Conservation (phyloP, 2,329 filamentous ascomycete genomes). For the Grosmannia penicillata region DNA sequence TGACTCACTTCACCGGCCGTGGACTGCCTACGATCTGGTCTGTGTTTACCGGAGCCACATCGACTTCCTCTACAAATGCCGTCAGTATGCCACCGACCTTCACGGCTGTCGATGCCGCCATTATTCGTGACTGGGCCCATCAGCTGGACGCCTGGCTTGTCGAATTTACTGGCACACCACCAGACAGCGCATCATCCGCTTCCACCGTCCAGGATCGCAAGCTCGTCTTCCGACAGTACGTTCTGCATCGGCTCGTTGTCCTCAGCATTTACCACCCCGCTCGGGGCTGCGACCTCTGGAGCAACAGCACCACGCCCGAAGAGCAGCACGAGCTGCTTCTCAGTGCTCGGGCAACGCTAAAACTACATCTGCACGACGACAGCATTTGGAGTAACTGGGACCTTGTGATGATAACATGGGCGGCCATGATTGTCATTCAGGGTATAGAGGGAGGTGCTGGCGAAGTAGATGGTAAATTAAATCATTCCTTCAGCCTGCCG, state of each 20-base stretch:
- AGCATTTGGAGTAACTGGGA: slow-evolving; percentile 11
- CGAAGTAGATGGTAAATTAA: slow-evolving; percentile 3
- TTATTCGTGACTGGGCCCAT: slow-evolving; percentile 10
- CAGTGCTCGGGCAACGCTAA: slow-evolving; percentile 7
- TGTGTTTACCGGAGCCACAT: background rate
- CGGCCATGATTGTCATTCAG: slow-evolving; percentile 9
- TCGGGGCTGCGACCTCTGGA: slow-evolving; percentile 8
- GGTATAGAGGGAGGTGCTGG: slow-evolving; percentile 7
- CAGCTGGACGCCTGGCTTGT: slow-evolving; percentile 10
- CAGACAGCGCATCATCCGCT: background rate
- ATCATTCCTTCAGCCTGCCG: too few relatives aligned
- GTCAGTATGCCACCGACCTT: too few relatives aligned
- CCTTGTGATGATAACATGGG: slow-evolving; percentile 10
- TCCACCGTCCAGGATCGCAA: slow-evolving; percentile 2
- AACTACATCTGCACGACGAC: slow-evolving; percentile 9
- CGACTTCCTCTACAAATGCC: background rate
- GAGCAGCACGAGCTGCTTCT: slow-evolving; percentile 9
- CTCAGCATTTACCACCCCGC: slow-evolving; percentile 10
- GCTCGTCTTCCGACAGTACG: slow-evolving; percentile 9
- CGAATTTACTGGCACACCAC: slow-evolving; percentile 4
- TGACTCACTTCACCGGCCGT: slow-evolving; percentile 9
- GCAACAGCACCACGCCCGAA: slow-evolving; percentile 7
- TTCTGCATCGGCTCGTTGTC: slow-evolving; percentile 9
- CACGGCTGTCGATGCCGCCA: slow-evolving; percentile 7
- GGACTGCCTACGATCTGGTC: slow-evolving; percentile 11